Evolutionary conservation across 305 asterid species (phyloP), one percentile per base, ranked within the genome.

Genomic region (Fraxinus xanthoxyloides): DNA sequence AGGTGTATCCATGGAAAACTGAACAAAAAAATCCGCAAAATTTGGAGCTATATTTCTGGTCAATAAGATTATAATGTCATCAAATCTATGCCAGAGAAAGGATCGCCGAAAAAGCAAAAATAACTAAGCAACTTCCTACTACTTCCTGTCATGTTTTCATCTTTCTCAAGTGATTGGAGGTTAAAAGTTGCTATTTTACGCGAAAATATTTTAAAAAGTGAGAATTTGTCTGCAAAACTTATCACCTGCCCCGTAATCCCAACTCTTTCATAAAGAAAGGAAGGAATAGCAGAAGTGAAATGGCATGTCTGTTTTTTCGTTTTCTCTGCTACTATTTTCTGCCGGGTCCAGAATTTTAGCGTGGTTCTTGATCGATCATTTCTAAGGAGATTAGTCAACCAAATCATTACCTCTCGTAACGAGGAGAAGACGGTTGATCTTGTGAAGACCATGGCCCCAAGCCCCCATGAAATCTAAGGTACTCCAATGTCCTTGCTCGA

Each of bases 391-490:
- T 10, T 2, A 13, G 19, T 12, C 59, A 48, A 2, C 59, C 17
- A 15, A 81, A 77, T 79, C 19, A 78, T 83, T 93, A 95, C 98
- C 95, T 90, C 82, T 88, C 90, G 83, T 89, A 90, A 85, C 82
- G 92, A 65, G 98, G 94, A 51, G 98, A 94, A 84, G 98, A 89
- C 82, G 99, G 97, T 76, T 89, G 95, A 85, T 96, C 99, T 28
- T 95, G 92, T 32, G 98, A 89, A 80, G 97, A 88, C 40, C 82
- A 87, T 85, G 81, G 94, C 79, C 80, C 91, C 48, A 91, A 85
- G n/a, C n/a, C n/a, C n/a, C n/a, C n/a, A n/a, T n/a, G n/a, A n/a
- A n/a, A n/a, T n/a, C n/a, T n/a, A n/a, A n/a, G n/a, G n/a, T n/a
- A n/a, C n/a, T n/a, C n/a, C n/a, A n/a, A n/a, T n/a, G n/a, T n/a